Evolutionary conservation across 2,329 filamentous ascomycete species (phyloP), one percentile per base, ranked within the genome.

Genomic region (Fusarium nanum): DNA sequence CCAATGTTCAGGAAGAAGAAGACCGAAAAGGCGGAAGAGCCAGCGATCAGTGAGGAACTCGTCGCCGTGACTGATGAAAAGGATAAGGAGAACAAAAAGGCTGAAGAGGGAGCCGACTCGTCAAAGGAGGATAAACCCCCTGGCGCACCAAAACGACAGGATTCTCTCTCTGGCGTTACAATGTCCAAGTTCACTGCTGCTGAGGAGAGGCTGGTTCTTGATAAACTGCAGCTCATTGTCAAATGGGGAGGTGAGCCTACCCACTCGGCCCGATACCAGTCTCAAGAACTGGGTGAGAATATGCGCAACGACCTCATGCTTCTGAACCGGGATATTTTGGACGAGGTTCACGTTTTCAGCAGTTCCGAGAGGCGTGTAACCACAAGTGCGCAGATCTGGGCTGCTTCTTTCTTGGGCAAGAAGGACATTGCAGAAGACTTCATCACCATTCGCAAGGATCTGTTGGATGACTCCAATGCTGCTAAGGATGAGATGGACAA

Each of bases 401-500:
- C 95, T 1, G 90, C 91, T 32, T 91, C 94, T 3, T 99, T 99
- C 78, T 83, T 98, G 45, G 92, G 93, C 53, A 89, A 93, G 76
- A 93, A 97, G 78, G 92, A 98, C 57, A 85, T 98, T 18, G 89
- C 92, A 0, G 89, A 93, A 25, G 93, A 97, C 74, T 93, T 93
- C 70, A 97, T 99, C 68, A 92, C 90, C 34, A 91, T 98, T 60
- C 91, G 96, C 56, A 99, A 99, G 78, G 94, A 98, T 80, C 86
- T 99, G 9, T 84, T 99, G 5, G 96, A 99, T 78, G 96, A 99
- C 78, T 98, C 94, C 0, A 99, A 99, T 79, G 96, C 96, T 6
- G 96, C 96, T 61, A 99, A 99, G 79, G 96, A 99, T 78, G 94
- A 97, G 76, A 99, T 98, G 92, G 97, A 99, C 82, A 98, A 97